Base-by-base conservation (phyloP, 2,329 filamentous ascomycete genomes). In the Hypoxylon rubiginosum region DNA sequence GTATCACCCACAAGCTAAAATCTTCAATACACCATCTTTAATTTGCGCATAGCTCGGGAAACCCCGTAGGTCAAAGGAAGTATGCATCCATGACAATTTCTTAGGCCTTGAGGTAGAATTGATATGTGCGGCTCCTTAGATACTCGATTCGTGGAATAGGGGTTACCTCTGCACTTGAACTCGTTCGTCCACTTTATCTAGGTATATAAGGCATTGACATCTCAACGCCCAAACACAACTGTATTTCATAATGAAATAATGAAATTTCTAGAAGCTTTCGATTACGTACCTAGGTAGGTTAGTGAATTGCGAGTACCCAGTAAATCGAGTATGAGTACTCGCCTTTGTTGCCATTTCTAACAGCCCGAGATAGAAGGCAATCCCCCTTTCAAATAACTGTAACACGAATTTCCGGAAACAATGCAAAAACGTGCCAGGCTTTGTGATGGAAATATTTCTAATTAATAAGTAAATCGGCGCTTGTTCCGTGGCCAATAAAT, bases 361-460 rank as follows among this genome's bases (percentile, higher is more conserved):
- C 32, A 52, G 48, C 52, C 59, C 34, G 49, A 13, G 45, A 28
- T 36, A 57, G 51, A 66, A 67, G 63, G 62, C 57, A 58, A 68
- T 63, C 28, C 24, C 54, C 67, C 52, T 43, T 15, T 2, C n/a
- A 75, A 70, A 75, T 75, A 75, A 72, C 39, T 43, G 45, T 36
- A 32, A 55, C 28, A 26, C 17, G 24, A 24, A 21, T 53, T 74
- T 74, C 73, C 74, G 73, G 43, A 74, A 74, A 75, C 73, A 75
- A 75, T 73, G 64, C 46, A 48, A 41, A 41, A 63, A 46, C n/a
- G 32, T 26, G 56, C 24, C 45, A 58, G 36, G 62, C 68, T 75
- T 73, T 73, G 68, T 73, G 30, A 50, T 58, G 41, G 10, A 34
- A 39, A 24, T 53, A 48, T 46, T 54, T 67, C 15, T 59, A 58